Percentiles rank a stretch among this genome's conserved stretches.
Conservation (phyloP, 2,329 filamentous ascomycete genomes). For the Myriosclerotinia duriaeana region DNA sequence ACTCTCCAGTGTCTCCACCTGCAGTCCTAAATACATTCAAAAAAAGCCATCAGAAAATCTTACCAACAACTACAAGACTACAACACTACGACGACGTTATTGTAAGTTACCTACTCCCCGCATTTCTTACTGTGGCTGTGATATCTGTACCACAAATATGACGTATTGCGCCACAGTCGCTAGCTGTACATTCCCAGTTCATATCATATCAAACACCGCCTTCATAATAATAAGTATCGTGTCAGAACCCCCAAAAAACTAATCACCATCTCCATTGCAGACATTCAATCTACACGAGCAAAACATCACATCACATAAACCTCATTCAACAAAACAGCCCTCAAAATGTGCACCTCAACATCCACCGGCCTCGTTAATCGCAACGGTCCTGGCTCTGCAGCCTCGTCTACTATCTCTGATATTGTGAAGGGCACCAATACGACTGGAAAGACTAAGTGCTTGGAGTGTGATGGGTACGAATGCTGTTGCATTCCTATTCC, state of each 20-base stretch:
- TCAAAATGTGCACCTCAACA: conserved; percentile 25
- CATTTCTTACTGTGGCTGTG: conserved; percentile 2
- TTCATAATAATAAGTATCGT: not conserved
- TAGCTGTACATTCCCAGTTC: not conserved
- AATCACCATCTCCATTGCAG: not conserved
- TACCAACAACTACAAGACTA: not conserved
- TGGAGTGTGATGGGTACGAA: conserved; percentile 52
- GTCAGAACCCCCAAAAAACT: not conserved
- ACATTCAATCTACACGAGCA: not conserved
- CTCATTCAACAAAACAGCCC: not conserved
- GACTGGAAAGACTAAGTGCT: conserved; percentile 49
- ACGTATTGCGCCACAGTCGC: not conserved
- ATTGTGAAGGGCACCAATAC: conserved; percentile 50
- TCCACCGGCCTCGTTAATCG: conserved; percentile 22
- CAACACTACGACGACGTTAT: too few relatives aligned
- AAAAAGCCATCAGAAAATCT: not conserved
- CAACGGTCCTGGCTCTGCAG: conserved; percentile 23
- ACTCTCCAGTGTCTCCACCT: too few relatives aligned
- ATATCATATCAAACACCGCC: not conserved
- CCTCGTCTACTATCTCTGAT: conserved; percentile 48
- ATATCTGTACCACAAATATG: not conserved
- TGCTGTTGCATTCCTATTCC: conserved; percentile 55
- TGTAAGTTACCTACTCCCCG: conserved; percentile 12
- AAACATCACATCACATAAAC: not conserved
- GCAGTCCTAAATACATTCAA: not conserved